Evolutionary conservation across 202 grass and related monocot genomes (phyloP).

Genomic region (Setaria viridis): DNA sequence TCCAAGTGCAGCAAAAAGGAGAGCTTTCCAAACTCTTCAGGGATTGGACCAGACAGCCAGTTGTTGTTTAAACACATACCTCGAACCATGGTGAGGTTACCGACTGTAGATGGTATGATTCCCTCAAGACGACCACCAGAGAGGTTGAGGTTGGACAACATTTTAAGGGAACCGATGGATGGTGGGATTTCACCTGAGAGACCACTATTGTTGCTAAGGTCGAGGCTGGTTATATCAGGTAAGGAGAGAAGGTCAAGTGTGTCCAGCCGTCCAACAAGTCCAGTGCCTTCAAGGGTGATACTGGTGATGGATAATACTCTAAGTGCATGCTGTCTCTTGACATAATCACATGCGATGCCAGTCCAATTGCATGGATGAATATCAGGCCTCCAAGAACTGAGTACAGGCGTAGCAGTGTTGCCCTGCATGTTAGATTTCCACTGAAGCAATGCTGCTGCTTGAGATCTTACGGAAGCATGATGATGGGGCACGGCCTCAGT

Average conservation of each 20-base stretch:
- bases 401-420: not conserved
- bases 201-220: not conserved
- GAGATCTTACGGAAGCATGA: not conserved
- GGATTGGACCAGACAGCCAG: not conserved
- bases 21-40: not conserved
- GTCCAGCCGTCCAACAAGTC: not conserved
- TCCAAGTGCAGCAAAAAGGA: not conserved
- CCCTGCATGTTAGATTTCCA: constrained; percentile 5
- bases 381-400: not conserved
- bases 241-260: not conserved
- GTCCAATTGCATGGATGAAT: not conserved
- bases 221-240: constrained; percentile 7
- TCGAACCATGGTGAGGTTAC: not conserved
- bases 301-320: not conserved
- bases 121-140: not conserved
- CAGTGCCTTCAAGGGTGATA: not conserved
- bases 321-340: not conserved
- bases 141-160: not conserved
- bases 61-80: not conserved
- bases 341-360: not conserved
- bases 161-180: not conserved
- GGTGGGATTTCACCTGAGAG: constrained; percentile 22
- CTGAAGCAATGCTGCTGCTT: not conserved
- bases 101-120: not conserved
- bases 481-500: not conserved